A percentile compares a stretch with the other conserved stretches of the same genome.
These are phyloP conservation scores for Apiotrichum sp. DNA, from an alignment of 1,284 basidiomycete genomes.

Conservation along the genomic window DNA sequence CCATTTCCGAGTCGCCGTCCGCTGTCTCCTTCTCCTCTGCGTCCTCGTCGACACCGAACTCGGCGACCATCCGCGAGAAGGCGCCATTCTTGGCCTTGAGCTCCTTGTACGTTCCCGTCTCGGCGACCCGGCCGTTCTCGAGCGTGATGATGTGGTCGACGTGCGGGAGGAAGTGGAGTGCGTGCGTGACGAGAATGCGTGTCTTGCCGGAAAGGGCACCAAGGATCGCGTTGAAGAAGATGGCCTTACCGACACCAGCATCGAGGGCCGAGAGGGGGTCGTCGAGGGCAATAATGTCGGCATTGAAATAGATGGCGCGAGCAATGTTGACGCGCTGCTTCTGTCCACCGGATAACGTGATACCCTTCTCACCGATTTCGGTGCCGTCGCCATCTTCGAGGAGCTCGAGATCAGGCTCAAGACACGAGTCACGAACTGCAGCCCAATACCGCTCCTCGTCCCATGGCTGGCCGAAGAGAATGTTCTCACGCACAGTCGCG, in stretches of 20 bases:
- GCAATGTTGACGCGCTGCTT: constrained; percentile 57
- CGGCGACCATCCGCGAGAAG: constrained; percentile 65
- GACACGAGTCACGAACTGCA: constrained; percentile 65
- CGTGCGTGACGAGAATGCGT: constrained; percentile 59
- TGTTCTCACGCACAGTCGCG: constrained; percentile 66
- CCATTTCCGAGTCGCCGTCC: constrained; percentile 44
- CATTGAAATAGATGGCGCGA: constrained; percentile 75
- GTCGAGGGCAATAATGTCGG: constrained; percentile 80
- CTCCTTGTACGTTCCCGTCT: constrained; percentile 67
- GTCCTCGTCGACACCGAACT: constrained; percentile 56
- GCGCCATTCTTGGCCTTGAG: constrained; percentile 58
- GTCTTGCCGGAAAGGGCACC: constrained; percentile 62
- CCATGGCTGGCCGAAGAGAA: constrained; percentile 74
- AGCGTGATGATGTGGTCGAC: constrained; percentile 49
- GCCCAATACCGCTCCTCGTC: constrained; percentile 72
- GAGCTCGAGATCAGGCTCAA: constrained; percentile 72
- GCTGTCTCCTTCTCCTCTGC: constrained; percentile 43
- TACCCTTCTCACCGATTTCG: constrained; percentile 79
- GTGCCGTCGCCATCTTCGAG: constrained; percentile 76
- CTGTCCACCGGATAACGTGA: constrained; percentile 45
- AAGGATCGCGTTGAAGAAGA: constrained; percentile 77
- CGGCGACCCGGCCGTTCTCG: constrained; percentile 65
- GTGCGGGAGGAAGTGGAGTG: constrained; percentile 48
- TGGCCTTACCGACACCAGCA: constrained; percentile 75
- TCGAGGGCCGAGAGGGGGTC: constrained; percentile 73